Percentiles rank a stretch among this genome's conserved stretches.
phyloP scores from a whole-genome alignment of 495 filamentous ascomycete species.

The Penicillium flavigenum region DNA sequence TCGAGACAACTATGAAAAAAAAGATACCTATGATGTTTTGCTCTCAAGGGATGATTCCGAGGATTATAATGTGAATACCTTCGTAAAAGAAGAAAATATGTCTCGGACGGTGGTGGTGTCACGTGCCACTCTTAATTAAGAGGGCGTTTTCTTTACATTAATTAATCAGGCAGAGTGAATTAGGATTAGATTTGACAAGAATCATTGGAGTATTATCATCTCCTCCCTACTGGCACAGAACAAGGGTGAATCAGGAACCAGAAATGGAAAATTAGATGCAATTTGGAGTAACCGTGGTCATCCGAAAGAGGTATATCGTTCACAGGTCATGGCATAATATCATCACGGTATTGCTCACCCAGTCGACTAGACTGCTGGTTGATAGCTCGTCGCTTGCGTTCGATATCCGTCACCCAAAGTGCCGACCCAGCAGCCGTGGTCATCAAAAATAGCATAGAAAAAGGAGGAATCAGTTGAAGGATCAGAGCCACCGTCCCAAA shows the following conservation, averaged over 20 bases:
- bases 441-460: conserved; percentile 67
- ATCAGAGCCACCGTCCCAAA: conserved; percentile 62
- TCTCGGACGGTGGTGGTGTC: background rate
- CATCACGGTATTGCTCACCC: conserved; percentile 36
- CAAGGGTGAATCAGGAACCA: background rate
- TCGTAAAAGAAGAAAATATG: background rate
- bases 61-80: background rate
- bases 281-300: background rate
- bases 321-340: conserved; percentile 25
- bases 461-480: conserved; percentile 60
- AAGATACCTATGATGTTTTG: background rate
- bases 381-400: conserved; percentile 44
- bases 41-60: background rate
- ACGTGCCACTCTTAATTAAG: conserved; percentile 5
- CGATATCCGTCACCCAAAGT: conserved; percentile 60
- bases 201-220: background rate
- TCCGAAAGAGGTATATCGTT: conserved; percentile 1
- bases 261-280: background rate
- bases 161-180: conserved; percentile 1
- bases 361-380: conserved; percentile 25
- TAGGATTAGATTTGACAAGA: background rate
- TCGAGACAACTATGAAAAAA: background rate
- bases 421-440: conserved; percentile 63
- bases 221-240: background rate
- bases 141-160: too few species aligned